Evolutionary conservation across 208 protist genomes (phyloP), one percentile per base, ranked within the genome.

Genomic region (Crithidia brevicula): DNA sequence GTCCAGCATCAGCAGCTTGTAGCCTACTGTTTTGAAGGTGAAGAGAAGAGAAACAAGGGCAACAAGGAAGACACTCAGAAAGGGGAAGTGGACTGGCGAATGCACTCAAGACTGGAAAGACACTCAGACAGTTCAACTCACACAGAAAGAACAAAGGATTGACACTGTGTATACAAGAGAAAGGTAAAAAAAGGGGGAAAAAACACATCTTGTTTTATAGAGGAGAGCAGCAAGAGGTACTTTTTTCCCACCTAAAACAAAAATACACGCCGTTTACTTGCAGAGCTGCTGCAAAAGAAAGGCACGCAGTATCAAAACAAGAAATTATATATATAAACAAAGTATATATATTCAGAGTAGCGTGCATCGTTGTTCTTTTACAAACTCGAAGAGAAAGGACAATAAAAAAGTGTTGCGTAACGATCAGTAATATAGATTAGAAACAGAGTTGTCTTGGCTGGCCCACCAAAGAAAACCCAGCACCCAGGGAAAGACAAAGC

Each of bases 1-100:
- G 69, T 36, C 34, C 1, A 58, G 73, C 77, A 36, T 47, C 62
- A 49, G 51, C 52, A 45, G 74, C 68, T 25, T 71, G 69, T 47
- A 70, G 27, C 56, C 64, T 51, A n/a, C 54, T 36, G 54, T 82
- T 61, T 13, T 67, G 15, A n/a, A 31, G 38, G 16, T n/a, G 40
- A 34, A 45, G 28, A 45, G 27, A 34, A 31, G 22, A 52, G 22
- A 45, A 51, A 51, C 23, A 27, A 8, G 7, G 18, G 6, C 6
- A 27, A 27, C 9, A 51, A 18, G 20, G 23, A 18, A 20, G n/a
- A 27, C 23, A 51, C 7, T 10, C 23, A 27, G 23, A 51, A 8
- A 51, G 23, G n/a, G 16, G 15, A 13, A 40, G 36, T 16, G 36
- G 36, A 69, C 58, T 1, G 10, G 50, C 20, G 7, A 23, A 50